Conservation (phyloP, 2,329 filamentous ascomycete genomes). For the Mycosphaerella arachidis region DNA sequence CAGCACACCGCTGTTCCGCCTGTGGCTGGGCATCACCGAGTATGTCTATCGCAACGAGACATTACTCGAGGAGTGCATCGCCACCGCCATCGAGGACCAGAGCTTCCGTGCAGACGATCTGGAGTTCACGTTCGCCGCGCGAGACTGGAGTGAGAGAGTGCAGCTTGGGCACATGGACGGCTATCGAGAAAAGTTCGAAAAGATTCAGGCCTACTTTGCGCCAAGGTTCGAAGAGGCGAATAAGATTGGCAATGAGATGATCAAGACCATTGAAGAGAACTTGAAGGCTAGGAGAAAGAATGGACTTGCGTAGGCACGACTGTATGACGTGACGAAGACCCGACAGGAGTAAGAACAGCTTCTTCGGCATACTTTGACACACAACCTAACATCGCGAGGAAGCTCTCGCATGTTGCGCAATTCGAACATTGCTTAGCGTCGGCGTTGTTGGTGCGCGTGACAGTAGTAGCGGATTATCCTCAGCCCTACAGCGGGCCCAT, state of each 20-base stretch:
- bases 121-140: slow-evolving; percentile 94
- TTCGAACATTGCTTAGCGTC: background rate
- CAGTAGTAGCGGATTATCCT: background rate
- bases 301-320: background rate
- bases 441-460: background rate
- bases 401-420: background rate
- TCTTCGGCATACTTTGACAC: background rate
- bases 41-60: slow-evolving; percentile 82
- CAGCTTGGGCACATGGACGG: slow-evolving; percentile 86
- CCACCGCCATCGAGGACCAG: slow-evolving; percentile 81
- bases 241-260: slow-evolving; percentile 91
- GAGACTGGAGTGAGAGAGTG: slow-evolving; percentile 94
- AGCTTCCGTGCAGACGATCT: slow-evolving; percentile 93
- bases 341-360: background rate
- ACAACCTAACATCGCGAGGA: background rate
- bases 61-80: slow-evolving; percentile 72
- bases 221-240: slow-evolving; percentile 84
- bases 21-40: slow-evolving; percentile 96
- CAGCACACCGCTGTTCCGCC: slow-evolving; percentile 90
- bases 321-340: background rate
- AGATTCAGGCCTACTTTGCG: slow-evolving; percentile 86
- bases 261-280: slow-evolving; percentile 87
- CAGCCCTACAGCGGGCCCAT: background rate
- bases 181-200: slow-evolving; percentile 85
- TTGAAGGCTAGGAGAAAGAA: slow-evolving; percentile 38